These are phyloP conservation scores for Aspergillus floridensis DNA, from an alignment of 2,329 filamentous ascomycete species.

Conservation along the genomic window DNA sequence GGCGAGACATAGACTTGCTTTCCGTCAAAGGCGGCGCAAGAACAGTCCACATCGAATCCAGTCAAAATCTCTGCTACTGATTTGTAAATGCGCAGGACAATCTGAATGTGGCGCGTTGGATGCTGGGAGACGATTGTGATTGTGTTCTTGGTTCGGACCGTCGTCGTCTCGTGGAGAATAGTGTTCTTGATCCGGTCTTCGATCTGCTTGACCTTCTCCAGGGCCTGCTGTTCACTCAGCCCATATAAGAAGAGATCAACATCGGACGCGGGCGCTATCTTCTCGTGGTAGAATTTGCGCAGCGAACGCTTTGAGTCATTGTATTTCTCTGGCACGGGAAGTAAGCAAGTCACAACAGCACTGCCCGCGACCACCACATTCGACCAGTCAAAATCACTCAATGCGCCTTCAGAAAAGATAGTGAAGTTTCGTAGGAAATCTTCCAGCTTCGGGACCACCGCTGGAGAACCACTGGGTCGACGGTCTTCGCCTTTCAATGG, in stretches of 20 bases:
- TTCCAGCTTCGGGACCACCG: slow-evolving; percentile 64
- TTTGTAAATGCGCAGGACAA: slow-evolving; percentile 82
- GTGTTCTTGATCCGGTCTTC: slow-evolving; percentile 72
- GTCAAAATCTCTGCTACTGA: slow-evolving; percentile 80
- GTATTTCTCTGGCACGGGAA: slow-evolving; percentile 66
- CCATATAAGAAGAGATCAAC: slow-evolving; percentile 85
- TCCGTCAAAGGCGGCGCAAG: slow-evolving; percentile 77
- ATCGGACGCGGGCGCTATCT: slow-evolving; percentile 77
- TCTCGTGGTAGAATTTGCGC: slow-evolving; percentile 76
- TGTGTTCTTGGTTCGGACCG: slow-evolving; percentile 80
- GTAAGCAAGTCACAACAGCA: slow-evolving; percentile 72
- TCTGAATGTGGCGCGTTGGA: slow-evolving; percentile 78
- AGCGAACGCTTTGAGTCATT: slow-evolving; percentile 59
- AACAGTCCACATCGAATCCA: slow-evolving; percentile 84
- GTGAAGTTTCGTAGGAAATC: slow-evolving; percentile 78
- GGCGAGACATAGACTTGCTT: slow-evolving; percentile 76
- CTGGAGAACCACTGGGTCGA: slow-evolving; percentile 60
- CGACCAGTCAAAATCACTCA: slow-evolving; percentile 74
- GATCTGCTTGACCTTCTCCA: slow-evolving; percentile 81
- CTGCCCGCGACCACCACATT: slow-evolving; percentile 81
- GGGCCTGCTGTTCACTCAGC: slow-evolving; percentile 70
- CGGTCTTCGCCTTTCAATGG: slow-evolving; percentile 52
- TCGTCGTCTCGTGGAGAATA: slow-evolving; percentile 78
- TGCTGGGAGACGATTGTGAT: slow-evolving; percentile 84
- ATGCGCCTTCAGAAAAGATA: slow-evolving; percentile 75